Percentiles rank a stretch among this genome's conserved stretches.
Evolutionary conservation across 805 yeast genomes (phyloP).

Genomic region (Zygotorulaspora florentina): DNA sequence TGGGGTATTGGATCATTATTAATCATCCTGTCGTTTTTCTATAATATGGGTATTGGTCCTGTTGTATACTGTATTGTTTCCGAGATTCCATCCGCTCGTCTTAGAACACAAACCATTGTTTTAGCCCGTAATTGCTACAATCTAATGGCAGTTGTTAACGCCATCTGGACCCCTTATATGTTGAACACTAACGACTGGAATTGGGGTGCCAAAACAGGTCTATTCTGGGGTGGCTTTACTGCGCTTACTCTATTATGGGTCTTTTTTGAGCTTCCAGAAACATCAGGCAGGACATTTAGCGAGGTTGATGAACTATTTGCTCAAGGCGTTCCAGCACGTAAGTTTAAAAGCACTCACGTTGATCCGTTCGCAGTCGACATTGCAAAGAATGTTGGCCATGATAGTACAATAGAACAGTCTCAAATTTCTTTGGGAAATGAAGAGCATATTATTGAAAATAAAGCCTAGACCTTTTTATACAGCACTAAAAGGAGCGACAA

Average conservation of each 20-base stretch:
- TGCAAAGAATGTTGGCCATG: too few relatives aligned
- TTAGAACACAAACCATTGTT: constrained; percentile 42
- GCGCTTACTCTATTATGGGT: constrained; percentile 39
- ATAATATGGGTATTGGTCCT: constrained; percentile 45
- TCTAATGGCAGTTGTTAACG: constrained; percentile 34
- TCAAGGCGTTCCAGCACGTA: constrained; percentile 42
- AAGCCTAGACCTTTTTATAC: too few relatives aligned
- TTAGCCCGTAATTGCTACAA: constrained; percentile 39
- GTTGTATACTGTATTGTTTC: constrained; percentile 40
- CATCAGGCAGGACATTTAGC: constrained; percentile 52
- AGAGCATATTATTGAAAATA: too few relatives aligned
- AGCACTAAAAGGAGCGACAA: too few relatives aligned
- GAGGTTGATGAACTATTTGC: constrained; percentile 56
- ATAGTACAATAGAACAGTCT: too few relatives aligned
- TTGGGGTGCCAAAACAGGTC: constrained; percentile 47
- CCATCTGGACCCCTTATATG: constrained; percentile 45
- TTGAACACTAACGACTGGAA: constrained; percentile 45
- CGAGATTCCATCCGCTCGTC: constrained; percentile 41
- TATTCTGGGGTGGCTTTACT: constrained; percentile 41
- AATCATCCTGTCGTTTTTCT: constrained; percentile 42
- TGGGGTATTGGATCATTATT: constrained; percentile 49
- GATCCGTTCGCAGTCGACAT: constrained; percentile 36
- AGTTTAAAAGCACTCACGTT: constrained; percentile 40
- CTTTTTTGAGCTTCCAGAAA: constrained; percentile 55
- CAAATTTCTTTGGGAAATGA: too few relatives aligned